Conservation (phyloP, 2,329 filamentous ascomycete genomes). For the Calonectria ilicicola region DNA sequence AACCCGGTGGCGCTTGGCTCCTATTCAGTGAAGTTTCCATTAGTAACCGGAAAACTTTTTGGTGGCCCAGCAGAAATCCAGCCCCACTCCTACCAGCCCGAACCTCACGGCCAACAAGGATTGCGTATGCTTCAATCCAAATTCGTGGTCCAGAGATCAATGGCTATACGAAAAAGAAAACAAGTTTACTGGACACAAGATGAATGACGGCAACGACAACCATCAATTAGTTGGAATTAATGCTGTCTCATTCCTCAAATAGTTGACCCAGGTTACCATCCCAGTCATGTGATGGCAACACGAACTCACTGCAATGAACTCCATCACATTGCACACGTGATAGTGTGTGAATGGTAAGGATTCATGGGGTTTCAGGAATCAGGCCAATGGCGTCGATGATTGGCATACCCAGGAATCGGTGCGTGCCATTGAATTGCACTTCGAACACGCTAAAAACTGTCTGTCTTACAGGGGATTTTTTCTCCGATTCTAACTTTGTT, state of each 20-base stretch:
- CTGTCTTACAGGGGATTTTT: not conserved
- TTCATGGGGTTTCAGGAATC: not conserved
- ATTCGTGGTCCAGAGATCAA: not conserved
- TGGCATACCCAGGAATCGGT: not conserved
- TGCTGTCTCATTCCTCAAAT: not conserved
- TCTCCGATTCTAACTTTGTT: not conserved
- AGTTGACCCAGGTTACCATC: not conserved
- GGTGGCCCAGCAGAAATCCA: not conserved
- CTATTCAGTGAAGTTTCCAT: not conserved
- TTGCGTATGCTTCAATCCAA: not conserved
- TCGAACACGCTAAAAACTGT: not conserved
- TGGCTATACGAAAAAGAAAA: not conserved
- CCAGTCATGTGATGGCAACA: not conserved
- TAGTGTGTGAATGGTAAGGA: not conserved
- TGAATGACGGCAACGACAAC: not conserved
- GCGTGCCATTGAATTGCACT: not conserved
- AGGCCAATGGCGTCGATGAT: not conserved
- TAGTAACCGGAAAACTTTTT: not conserved
- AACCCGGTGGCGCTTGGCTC: not conserved
- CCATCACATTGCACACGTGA: not conserved
- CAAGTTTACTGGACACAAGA: not conserved
- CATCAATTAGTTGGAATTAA: not conserved
- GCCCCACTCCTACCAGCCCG: not conserved
- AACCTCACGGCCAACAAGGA: not conserved
- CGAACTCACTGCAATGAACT: not conserved